These are phyloP conservation scores for Primulina tabacum DNA, from an alignment of 257 asterid species.

Conservation along the genomic window DNA sequence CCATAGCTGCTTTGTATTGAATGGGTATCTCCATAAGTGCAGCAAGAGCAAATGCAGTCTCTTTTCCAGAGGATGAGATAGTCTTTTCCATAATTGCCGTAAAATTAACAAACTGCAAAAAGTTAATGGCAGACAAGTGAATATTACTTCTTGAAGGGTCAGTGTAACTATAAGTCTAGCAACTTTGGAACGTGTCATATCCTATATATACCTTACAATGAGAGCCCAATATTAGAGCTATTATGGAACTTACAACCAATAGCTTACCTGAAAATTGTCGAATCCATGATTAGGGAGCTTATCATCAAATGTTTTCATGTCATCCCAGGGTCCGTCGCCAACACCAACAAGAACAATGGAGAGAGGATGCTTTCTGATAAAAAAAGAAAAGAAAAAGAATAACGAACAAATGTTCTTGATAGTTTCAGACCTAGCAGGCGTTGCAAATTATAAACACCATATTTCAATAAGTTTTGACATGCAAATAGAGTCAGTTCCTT, in stretches of 20 bases:
- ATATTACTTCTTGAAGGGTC: slow-evolving; percentile 14
- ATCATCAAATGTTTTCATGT: slow-evolving; percentile 80
- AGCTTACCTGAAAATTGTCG: slow-evolving; percentile 74
- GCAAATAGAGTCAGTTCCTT: background rate
- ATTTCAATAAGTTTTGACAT: background rate
- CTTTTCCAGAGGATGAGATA: slow-evolving; percentile 46
- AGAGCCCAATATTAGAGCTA: background rate
- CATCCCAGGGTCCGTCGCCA: slow-evolving; percentile 96
- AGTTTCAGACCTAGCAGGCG: slow-evolving; percentile 2
- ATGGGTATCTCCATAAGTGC: slow-evolving; percentile 85
- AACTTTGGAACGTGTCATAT: background rate
- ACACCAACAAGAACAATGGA: slow-evolving; percentile 84
- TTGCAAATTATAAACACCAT: background rate
- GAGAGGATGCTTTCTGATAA: slow-evolving; percentile 60
- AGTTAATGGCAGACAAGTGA: background rate
- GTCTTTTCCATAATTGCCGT: slow-evolving; percentile 57
- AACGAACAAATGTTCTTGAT: slow-evolving; percentile 13
- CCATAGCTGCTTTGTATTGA: slow-evolving; percentile 69
- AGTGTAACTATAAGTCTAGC: slow-evolving; percentile 11
- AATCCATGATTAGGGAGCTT: slow-evolving; percentile 67
- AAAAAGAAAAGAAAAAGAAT: background rate
- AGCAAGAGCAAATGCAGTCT: slow-evolving; percentile 83
- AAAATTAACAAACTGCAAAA: slow-evolving; percentile 73
- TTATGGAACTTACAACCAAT: background rate
- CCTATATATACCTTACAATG: background rate